Conservation (phyloP, 768 basidiomycete genomes). For the Gymnopilus dilepis region DNA sequence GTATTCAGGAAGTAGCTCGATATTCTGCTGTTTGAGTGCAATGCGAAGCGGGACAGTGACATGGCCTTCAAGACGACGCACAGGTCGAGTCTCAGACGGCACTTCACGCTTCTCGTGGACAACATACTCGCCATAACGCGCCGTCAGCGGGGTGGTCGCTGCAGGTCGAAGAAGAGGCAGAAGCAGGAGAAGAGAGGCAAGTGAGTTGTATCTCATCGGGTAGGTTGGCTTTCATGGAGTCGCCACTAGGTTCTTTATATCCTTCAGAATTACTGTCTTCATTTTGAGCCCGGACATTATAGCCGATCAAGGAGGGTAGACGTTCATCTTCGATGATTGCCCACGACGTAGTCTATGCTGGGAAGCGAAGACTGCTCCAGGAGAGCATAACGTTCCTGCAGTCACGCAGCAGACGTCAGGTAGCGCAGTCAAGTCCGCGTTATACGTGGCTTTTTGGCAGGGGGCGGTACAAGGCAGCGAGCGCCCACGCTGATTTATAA, state of each 20-base stretch:
- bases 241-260: no score
- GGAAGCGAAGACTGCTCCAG: not conserved
- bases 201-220: not conserved
- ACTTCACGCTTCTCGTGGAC: slow-evolving; percentile 34
- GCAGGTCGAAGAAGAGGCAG: not conserved
- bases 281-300: no score
- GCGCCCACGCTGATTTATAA: not conserved
- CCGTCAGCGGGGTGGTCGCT: slow-evolving; percentile 9
- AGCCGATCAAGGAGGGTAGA: not conserved
- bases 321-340: not conserved
- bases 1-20: slow-evolving; percentile 46
- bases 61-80: slow-evolving; percentile 28
- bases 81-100: slow-evolving; percentile 10
- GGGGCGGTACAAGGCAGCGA: not conserved
- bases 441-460: not conserved
- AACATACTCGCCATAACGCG: slow-evolving; percentile 21
- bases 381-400: not conserved
- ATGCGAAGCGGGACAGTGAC: slow-evolving; percentile 46
- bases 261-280: no score
- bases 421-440: slow-evolving; percentile 4
- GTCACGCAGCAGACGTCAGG: not conserved
- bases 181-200: not conserved
- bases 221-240: not conserved
- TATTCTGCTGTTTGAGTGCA: slow-evolving; percentile 51
- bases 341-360: not conserved